Evolutionary conservation across 1,139 yeast species (phyloP), one percentile per base, ranked within the genome.

Genomic region (Protomyces lactucae-debilis): DNA sequence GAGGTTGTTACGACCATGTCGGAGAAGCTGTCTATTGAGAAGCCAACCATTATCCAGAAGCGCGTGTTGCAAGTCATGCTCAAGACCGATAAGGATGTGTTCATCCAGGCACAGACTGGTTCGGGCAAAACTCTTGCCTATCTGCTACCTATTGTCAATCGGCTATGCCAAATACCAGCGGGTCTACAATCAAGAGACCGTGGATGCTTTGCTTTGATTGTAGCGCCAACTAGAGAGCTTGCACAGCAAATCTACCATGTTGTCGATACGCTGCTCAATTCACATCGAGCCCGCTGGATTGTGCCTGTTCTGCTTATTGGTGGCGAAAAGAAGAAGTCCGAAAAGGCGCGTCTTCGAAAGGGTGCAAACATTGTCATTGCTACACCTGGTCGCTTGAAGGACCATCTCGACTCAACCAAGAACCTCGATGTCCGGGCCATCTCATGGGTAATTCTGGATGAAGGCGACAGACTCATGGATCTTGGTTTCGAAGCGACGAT

Each of bases 61-160:
- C 77, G 86, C 6, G 95, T 88, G 0, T 78, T 92, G n/a, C 97
- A 98, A 1, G 80, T 81, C 59, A 76, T 93, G 66, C 71, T 85
- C 2, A 56, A 46, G 16, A 55, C 52, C 37, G 64, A 69, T 1
- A 59, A 69, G 21, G 82, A 84, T 56, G 76, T 92, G 67, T 85
- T 95, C 1, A 76, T 93, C 67, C 97, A 97, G 3, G 97, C 97
- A 1, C 98, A 93, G 73, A 93, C 99, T 0, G 99, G 98, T 0
- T 87, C 96, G 0, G 98, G 99, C 10, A 93, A 93, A 74, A 93
- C 99, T 0, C 84, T 96, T 84, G 85, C 98, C 0, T 93, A 89
- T 73, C 78, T 87, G 14, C 77, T 93, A 57, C 99, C 99, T 0
- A 85, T 93, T n/a, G 76, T 89, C 69, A 85, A 86, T 69, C 80